Evolutionary conservation across 2,329 filamentous ascomycete species (phyloP).

Genomic region (Zarea fungicola): DNA sequence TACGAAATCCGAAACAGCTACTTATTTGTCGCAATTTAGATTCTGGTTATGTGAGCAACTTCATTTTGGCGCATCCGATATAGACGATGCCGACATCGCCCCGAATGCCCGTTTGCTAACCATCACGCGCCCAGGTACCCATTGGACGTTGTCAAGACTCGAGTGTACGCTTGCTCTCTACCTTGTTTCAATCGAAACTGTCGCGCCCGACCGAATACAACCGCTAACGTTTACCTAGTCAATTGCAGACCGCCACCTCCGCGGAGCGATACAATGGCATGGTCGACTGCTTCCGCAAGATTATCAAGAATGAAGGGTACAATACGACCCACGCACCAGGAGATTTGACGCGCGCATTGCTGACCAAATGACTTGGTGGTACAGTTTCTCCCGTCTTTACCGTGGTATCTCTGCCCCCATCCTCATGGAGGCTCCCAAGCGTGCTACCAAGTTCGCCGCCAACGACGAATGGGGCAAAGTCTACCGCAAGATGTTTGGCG

Average conservation of each 20-base stretch:
- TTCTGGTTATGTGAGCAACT: conserved; percentile 80
- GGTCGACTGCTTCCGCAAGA: conserved; percentile 97
- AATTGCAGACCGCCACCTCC: conserved; percentile 74
- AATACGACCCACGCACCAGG: not conserved
- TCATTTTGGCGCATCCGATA: not conserved
- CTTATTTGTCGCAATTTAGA: conserved; percentile 47
- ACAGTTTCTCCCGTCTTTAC: conserved; percentile 81
- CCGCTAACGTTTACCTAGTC: conserved; percentile 47
- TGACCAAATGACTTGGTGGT: too few species aligned
- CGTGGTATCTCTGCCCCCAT: conserved; percentile 94
- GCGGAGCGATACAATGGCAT: conserved; percentile 93
- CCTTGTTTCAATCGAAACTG: not conserved
- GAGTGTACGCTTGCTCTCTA: conserved; percentile 64
- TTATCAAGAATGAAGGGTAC: conserved; percentile 91
- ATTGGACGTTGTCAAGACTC: conserved; percentile 95
- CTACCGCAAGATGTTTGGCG: conserved; percentile 82
- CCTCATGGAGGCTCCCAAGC: conserved; percentile 91
- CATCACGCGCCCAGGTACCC: conserved; percentile 68
- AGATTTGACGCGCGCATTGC: not conserved
- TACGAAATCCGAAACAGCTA: not conserved
- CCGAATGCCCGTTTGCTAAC: conserved; percentile 17
- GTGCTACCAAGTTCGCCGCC: conserved; percentile 96
- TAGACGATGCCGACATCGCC: conserved; percentile 10
- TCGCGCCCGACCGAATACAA: conserved; percentile 4
- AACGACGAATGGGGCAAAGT: conserved; percentile 98